Conservation (phyloP, 495 filamentous ascomycete species). For the Lasiosphaeria hispida region DNA sequence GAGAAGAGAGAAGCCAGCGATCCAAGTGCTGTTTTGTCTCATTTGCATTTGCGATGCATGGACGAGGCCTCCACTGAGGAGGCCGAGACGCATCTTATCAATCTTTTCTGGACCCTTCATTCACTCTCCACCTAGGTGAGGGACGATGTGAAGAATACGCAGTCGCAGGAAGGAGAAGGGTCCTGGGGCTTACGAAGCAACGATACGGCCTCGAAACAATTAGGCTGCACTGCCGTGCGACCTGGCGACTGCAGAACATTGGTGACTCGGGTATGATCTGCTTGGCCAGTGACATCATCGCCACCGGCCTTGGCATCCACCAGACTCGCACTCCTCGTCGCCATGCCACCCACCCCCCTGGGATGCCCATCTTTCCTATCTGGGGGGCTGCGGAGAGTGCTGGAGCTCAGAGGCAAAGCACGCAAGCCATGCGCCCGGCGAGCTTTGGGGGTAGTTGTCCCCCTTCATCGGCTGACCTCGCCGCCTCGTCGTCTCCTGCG, state of each 20-base stretch:
- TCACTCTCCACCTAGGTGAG: no score
- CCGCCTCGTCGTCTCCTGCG: background rate
- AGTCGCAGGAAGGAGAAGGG: no score
- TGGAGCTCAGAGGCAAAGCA: no score
- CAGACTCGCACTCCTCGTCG: background rate
- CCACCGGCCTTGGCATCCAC: background rate
- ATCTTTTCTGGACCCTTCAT: background rate
- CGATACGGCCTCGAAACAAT: no score
- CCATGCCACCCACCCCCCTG: background rate
- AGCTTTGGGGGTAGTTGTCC: no score
- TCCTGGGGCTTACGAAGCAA: no score
- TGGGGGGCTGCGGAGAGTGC: no score
- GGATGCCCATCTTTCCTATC: no score
- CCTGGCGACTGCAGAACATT: background rate
- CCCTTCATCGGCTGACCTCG: no score
- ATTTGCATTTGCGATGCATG: background rate
- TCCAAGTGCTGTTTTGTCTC: background rate
- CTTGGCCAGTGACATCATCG: constrained; percentile 15
- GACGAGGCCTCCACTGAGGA: constrained; percentile 2
- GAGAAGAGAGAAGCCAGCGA: background rate
- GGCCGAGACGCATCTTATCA: background rate
- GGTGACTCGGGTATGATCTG: background rate
- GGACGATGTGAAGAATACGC: no score
- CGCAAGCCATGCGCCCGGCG: no score
- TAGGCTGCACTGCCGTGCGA: background rate